Evolutionary conservation across 345 rosid genomes (phyloP).

Genomic region (Salix dunnii): DNA sequence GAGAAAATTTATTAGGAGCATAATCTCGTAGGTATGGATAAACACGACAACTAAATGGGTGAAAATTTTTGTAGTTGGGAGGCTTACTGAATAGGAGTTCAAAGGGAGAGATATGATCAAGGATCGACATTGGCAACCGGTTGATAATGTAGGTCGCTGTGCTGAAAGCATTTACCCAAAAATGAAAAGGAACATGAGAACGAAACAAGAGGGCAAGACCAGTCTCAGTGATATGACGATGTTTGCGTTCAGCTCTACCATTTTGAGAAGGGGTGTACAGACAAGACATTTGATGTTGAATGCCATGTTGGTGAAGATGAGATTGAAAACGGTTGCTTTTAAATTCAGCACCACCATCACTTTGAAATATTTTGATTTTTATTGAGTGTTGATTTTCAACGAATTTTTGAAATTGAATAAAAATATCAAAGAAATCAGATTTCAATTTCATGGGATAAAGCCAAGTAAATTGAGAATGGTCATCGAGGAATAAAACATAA

Average conservation of each 20-base stretch:
- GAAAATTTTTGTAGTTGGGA: background rate
- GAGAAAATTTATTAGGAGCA: background rate
- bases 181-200: background rate
- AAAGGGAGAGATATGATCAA: background rate
- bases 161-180: background rate
- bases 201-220: background rate
- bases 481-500: background rate
- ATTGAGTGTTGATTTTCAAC: background rate
- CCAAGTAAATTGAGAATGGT: background rate
- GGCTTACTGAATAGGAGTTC: background rate
- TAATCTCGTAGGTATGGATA: background rate
- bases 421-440: background rate
- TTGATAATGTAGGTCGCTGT: slow-evolving; percentile 2
- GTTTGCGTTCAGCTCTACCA: background rate
- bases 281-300: slow-evolving; percentile 1
- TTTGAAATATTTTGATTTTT: background rate
- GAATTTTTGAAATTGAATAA: background rate
- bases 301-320: background rate
- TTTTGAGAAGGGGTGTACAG: background rate
- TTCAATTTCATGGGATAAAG: slow-evolving; percentile 2
- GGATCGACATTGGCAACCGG: background rate
- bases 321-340: background rate
- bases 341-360: slow-evolving; percentile 4
- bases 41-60: background rate
- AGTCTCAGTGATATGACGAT: background rate